Conservation (phyloP, 2,329 filamentous ascomycete species). For the Fusarium tjaetaba region DNA sequence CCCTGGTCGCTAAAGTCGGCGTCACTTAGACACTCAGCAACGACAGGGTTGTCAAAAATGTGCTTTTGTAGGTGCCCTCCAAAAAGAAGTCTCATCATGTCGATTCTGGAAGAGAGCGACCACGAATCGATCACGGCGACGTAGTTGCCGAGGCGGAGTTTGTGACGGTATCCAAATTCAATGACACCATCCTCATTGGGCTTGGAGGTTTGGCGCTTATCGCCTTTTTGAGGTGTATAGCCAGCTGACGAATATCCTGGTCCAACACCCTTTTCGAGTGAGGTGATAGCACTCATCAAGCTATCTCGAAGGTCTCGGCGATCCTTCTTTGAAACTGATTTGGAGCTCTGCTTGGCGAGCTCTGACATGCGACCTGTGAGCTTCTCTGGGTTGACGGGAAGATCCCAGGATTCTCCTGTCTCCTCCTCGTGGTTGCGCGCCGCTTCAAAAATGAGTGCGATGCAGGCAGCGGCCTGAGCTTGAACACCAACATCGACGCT, state of each 20-base stretch:
- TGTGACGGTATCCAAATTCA: slow-evolving; percentile 64
- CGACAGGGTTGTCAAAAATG: slow-evolving; percentile 52
- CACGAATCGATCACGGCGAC: slow-evolving; percentile 61
- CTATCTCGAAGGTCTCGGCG: slow-evolving; percentile 59
- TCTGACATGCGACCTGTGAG: slow-evolving; percentile 60
- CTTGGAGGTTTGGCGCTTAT: slow-evolving; percentile 52
- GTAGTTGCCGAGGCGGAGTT: slow-evolving; percentile 58
- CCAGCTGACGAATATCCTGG: slow-evolving; percentile 64
- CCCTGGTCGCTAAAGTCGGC: slow-evolving; percentile 47
- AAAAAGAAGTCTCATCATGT: slow-evolving; percentile 59
- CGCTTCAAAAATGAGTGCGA: slow-evolving; percentile 85
- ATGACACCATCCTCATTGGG: slow-evolving; percentile 55
- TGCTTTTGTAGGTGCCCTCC: slow-evolving; percentile 56
- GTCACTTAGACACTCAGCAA: slow-evolving; percentile 52
- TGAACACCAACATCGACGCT: slow-evolving; percentile 78
- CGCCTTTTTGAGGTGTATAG: slow-evolving; percentile 52
- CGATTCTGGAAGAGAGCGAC: slow-evolving; percentile 60
- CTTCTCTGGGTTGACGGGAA: slow-evolving; percentile 61
- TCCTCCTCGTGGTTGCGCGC: slow-evolving; percentile 60
- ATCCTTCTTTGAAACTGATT: slow-evolving; percentile 60
- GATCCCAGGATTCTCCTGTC: slow-evolving; percentile 59
- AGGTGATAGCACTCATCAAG: slow-evolving; percentile 63
- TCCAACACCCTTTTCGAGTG: slow-evolving; percentile 63
- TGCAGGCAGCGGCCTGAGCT: slow-evolving; percentile 80
- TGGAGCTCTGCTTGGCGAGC: slow-evolving; percentile 59